Evolutionary conservation across 805 yeast species (phyloP), one percentile per base, ranked within the genome.

Genomic region (Isabelozyma rhagii): DNA sequence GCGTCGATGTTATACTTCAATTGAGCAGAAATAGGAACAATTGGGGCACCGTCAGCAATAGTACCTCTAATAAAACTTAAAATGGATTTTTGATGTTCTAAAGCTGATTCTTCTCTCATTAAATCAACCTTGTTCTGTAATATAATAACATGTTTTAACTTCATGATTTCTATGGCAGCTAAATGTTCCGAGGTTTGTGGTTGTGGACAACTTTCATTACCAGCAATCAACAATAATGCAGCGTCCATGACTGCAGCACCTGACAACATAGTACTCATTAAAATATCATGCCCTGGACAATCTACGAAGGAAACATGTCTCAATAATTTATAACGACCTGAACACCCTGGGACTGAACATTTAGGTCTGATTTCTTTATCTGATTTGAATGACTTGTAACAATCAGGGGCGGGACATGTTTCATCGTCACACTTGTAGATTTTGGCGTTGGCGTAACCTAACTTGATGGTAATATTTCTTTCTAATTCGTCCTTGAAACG

Each of bases 211-310:
- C 96, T 84, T 80, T 94, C 99, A 70, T 94, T 94, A 74, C 98
- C 99, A 28, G 99, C 99, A 67, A 94, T 86, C 57, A 94, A 81
- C 66, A 94, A 78, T 54, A 94, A 78, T 2, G 99, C 99, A 50
- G 99, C 99, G 74, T 94, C 99, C 99, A 94, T 94, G 57, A 94
- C 99, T 14, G 99, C 99, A 38, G 99, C 99, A 69, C 99, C 99
- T 44, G 98, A 92, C 83, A 94, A 85, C 99, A 94, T 94, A 58
- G 99, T 94, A 81, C 97, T 91, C 99, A 94, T 94, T 71, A 94
- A 85, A 78, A 94, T 96, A 79, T 94, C 99, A 88, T 94, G 99
- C 72, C 99, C 99, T 53, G 99, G 99, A 79, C 99, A 96, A 79
- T 94, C 99, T 54, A 96, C 99, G 64, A 96, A 96, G 9, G 97